Evolutionary conservation across 805 yeast species (phyloP).

Genomic region (Pichia manshurica): DNA sequence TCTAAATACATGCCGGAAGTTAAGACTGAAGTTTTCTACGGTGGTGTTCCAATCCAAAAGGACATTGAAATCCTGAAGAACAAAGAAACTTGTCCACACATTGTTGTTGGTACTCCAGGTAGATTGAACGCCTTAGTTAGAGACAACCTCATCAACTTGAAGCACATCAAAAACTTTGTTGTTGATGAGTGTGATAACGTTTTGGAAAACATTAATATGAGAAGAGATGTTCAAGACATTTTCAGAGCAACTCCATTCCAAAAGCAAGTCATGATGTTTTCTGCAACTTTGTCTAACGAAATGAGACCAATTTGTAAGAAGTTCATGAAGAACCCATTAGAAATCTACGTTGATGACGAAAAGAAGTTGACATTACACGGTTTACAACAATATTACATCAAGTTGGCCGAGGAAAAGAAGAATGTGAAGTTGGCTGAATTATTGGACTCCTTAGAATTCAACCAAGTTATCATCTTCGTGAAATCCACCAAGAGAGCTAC

Average conservation of each 20-base stretch:
- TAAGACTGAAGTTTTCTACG: conserved; percentile 92
- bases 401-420: conserved; percentile 85
- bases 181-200: conserved; percentile 99
- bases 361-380: conserved; percentile 97
- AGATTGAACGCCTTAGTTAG: conserved; percentile 91
- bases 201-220: conserved; percentile 79
- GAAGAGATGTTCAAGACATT: conserved; percentile 97
- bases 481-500: conserved; percentile 88
- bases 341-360: conserved; percentile 95
- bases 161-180: conserved; percentile 88
- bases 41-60: conserved; percentile 83
- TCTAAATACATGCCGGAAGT: conserved; percentile 98
- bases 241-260: conserved; percentile 97
- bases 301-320: conserved; percentile 96
- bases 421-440: conserved; percentile 88
- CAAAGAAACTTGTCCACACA: conserved; percentile 93
- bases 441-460: conserved; percentile 90
- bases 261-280: conserved; percentile 98
- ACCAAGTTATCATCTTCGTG: conserved; percentile 96
- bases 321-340: conserved; percentile 96
- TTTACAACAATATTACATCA: conserved; percentile 91
- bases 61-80: conserved; percentile 84
- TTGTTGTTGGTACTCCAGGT: conserved; percentile 97
- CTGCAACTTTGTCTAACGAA: conserved; percentile 91
- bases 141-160: conserved; percentile 81